Percentiles rank a stretch among this genome's conserved stretches.
These are phyloP conservation scores for Thuidium tamariscinum DNA, from an alignment of 225 moss, liverwort and hornwort genomes.

Conservation along the genomic window DNA sequence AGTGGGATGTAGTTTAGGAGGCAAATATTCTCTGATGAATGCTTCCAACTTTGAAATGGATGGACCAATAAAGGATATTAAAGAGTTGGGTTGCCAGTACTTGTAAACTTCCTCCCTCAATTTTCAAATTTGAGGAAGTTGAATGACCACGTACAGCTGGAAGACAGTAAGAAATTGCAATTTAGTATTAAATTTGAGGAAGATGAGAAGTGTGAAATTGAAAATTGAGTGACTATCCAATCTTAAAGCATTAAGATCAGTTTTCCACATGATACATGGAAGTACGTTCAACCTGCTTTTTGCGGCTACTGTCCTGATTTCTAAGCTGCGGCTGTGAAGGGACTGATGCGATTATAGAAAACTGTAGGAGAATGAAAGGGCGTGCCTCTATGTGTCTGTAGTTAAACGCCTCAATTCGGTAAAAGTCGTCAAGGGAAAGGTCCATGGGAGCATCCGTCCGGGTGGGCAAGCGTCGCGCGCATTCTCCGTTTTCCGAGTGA, in stretches of 20 bases:
- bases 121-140: neutral
- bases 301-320: neutral
- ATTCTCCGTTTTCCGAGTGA: neutral
- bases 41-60: neutral
- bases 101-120: neutral
- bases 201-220: too few relatives aligned
- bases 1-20: neutral
- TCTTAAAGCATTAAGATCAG: neutral
- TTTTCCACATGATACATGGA: neutral
- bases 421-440: slow-evolving; percentile 1
- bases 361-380: neutral
- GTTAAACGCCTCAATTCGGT: neutral
- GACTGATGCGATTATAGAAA: neutral
- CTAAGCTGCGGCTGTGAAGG: neutral
- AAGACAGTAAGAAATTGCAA: neutral
- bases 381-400: neutral
- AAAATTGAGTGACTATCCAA: neutral
- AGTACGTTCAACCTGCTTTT: neutral
- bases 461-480: slow-evolving; percentile 30
- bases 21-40: neutral
- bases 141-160: too few relatives aligned
- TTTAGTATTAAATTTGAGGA: too few relatives aligned
- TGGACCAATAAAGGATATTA: neutral
- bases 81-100: too few relatives aligned
- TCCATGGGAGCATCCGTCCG: neutral